These are phyloP conservation scores for Rhizopogon salebrosus DNA, from an alignment of 768 basidiomycete genomes.

Conservation along the genomic window DNA sequence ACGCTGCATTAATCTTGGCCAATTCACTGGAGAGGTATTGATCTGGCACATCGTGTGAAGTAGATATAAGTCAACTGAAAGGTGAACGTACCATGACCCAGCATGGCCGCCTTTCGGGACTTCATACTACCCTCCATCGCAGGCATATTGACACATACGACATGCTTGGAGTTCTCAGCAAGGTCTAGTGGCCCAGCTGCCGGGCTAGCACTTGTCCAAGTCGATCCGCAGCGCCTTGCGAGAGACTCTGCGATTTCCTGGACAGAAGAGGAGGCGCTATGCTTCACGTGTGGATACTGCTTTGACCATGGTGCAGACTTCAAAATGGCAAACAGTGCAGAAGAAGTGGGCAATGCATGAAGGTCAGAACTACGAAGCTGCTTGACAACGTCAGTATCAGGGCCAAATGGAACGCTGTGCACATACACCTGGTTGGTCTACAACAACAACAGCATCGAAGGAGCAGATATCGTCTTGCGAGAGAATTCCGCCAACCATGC, in stretches of 20 bases:
- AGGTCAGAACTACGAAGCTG: constrained; percentile 79
- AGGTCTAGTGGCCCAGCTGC: constrained; percentile 32
- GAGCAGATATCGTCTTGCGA: constrained; percentile 46
- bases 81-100: constrained; percentile 46
- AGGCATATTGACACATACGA: constrained; percentile 55
- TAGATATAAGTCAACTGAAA: background rate
- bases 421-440: constrained; percentile 72
- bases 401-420: background rate
- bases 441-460: constrained; percentile 60
- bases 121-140: constrained; percentile 34
- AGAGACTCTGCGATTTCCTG: constrained; percentile 38
- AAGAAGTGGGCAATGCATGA: constrained; percentile 49
- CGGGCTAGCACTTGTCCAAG: constrained; percentile 36
- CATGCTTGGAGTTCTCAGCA: constrained; percentile 41
- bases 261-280: constrained; percentile 22
- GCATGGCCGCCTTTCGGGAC: constrained; percentile 43
- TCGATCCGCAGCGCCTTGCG: constrained; percentile 49
- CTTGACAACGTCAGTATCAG: constrained; percentile 1
- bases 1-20: constrained; percentile 37
- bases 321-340: constrained; percentile 43
- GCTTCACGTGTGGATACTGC: constrained; percentile 57
- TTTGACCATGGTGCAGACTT: constrained; percentile 47
- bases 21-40: constrained; percentile 44
- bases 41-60: constrained; percentile 29
- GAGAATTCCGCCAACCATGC: constrained; percentile 42